Evolutionary conservation across 805 yeast genomes (phyloP).

Genomic region (Metschnikowia dekortorum): DNA sequence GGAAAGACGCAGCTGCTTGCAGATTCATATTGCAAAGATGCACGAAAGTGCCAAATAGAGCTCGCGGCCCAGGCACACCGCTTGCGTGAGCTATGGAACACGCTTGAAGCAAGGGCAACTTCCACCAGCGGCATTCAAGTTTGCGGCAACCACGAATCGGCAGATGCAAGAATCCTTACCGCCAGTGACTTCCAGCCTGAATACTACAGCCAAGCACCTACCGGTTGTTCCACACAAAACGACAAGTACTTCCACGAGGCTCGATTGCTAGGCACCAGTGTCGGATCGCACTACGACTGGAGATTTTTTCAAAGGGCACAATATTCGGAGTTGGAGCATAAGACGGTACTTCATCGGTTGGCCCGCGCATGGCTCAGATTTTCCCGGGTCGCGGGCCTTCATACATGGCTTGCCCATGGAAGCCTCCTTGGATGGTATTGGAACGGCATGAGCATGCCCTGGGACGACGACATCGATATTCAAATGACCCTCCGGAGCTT

Average conservation of each 20-base stretch:
- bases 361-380: constrained; percentile 52
- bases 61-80: neutral
- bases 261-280: constrained; percentile 1
- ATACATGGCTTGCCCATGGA: constrained; percentile 66
- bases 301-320: constrained; percentile 14
- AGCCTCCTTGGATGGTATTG: constrained; percentile 60
- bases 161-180: neutral
- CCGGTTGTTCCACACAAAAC: neutral
- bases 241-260: constrained; percentile 16
- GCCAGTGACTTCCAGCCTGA: neutral
- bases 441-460: constrained; percentile 59
- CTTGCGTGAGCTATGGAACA: neutral
- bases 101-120: neutral
- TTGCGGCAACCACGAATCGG: neutral
- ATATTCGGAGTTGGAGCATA: constrained; percentile 26
- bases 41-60: neutral
- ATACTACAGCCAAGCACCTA: neutral
- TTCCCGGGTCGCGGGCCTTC: constrained; percentile 39
- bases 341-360: constrained; percentile 37
- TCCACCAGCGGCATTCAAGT: neutral
- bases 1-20: neutral
- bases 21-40: neutral
- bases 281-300: constrained; percentile 21
- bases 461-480: constrained; percentile 67
- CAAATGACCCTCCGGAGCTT: constrained; percentile 53